Base-by-base conservation (phyloP, 345 rosid genomes). In the Carallia brachiata region DNA sequence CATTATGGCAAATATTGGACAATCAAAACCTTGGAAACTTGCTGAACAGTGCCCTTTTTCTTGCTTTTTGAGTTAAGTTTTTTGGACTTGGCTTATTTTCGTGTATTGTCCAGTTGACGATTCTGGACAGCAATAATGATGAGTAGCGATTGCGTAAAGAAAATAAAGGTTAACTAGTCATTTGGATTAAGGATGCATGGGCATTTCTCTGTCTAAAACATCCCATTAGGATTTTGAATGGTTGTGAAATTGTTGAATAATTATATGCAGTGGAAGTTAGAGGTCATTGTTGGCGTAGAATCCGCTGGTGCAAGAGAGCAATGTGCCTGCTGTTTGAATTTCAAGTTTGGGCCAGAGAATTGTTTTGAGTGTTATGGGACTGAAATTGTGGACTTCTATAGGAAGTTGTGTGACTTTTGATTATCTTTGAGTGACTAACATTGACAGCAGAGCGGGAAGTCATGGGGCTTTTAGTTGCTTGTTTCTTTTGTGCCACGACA, bases 21-120 rank as follows among this genome's bases (percentile, higher is more conserved):
- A 89, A 91, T 84, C 96, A 94, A 71, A 88, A 94, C 75, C 89
- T 88, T 40, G 95, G 98, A 67, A 88, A 78, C 93, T 91, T 56
- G 77, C 88, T 57, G 98, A 94, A 68, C 9, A 36, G 31, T 9
- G 7, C 12, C 34, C 34, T 4, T 16, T 19, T 3, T 55, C 59
- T 28, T 44, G 18, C 36, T 16, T 36, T 23, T 23, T 7, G 16
- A 10, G 8, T 44, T 48, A 6, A 28, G 63, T 61, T 57, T 2
- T 23, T 15, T 48, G 44, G 61, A 32, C 27, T 10, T 39, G 54
- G 57, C 28, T 50, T 57, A 23, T 23, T 23, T 23, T 23, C 23
- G 23, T 23, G 47, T 34, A n/a, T 23, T 17, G 47, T 2, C 47
- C 0, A 9, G 0, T 2, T 8, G 12, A 40, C 8, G 10, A 40